phyloP scores from a whole-genome alignment of 352 stramenopile genomes.

The Phytophthora nicotianae region DNA sequence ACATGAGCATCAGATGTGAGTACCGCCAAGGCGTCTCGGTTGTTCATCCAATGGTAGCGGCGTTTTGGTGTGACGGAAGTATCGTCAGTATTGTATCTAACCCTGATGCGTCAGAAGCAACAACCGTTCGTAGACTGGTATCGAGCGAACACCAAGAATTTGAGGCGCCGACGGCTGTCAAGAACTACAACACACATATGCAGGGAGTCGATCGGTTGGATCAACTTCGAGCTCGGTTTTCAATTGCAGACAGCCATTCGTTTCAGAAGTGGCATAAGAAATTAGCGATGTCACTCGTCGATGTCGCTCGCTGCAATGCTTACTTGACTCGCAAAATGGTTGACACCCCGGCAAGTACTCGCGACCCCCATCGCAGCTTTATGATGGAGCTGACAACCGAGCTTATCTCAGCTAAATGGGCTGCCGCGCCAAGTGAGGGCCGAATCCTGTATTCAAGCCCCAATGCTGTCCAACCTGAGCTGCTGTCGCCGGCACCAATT shows the following conservation, averaged over 20 bases:
- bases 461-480: too few species aligned
- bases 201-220: conserved; percentile 33
- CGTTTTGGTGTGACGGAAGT: conserved; percentile 33
- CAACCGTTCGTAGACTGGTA: background rate
- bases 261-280: conserved; percentile 46
- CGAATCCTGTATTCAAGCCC: conserved; percentile 2
- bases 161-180: conserved; percentile 22
- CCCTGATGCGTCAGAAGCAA: conserved; percentile 22
- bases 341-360: background rate
- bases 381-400: background rate
- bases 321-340: conserved; percentile 17
- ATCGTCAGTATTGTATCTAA: conserved; percentile 34
- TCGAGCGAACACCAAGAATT: conserved; percentile 10
- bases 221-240: conserved; percentile 25
- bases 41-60: conserved; percentile 24
- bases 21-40: conserved; percentile 8
- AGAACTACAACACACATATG: conserved; percentile 40
- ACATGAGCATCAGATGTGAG: background rate
- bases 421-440: conserved; percentile 6
- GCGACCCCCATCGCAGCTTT: conserved; percentile 4
- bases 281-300: conserved; percentile 26
- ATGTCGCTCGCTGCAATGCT: conserved; percentile 37
- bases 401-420: conserved; percentile 8
- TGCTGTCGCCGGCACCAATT: too few species aligned
- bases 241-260: conserved; percentile 34